Evolutionary conservation across 2,329 filamentous ascomycete genomes (phyloP).

Genomic region (Talaromyces sp.): DNA sequence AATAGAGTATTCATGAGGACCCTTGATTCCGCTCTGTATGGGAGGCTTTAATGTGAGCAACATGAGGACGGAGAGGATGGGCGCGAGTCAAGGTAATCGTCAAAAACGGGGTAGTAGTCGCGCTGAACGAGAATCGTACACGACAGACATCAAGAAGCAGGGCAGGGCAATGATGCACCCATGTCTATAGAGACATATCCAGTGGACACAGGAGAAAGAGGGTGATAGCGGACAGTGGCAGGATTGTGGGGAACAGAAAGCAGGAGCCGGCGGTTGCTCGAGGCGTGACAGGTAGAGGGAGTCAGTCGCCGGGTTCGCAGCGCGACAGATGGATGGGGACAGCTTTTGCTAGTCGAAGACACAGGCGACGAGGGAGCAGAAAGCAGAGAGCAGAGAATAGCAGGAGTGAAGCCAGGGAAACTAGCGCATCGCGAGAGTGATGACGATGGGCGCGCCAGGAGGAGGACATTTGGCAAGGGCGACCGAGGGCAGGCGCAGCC

Average conservation of each 20-base stretch:
- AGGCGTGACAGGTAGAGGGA: not conserved
- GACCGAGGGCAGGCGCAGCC: not conserved
- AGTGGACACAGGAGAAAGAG: not conserved
- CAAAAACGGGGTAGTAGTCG: not conserved
- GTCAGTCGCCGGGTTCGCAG: too few relatives aligned
- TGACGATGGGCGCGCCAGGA: not conserved
- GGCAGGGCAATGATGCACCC: not conserved
- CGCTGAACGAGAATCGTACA: not conserved
- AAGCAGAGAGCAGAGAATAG: not conserved
- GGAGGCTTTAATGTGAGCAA: conserved; percentile 50
- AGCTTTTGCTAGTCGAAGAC: too few relatives aligned
- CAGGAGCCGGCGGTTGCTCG: not conserved
- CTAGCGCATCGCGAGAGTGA: not conserved
- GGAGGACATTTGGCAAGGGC: not conserved
- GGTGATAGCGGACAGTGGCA: not conserved
- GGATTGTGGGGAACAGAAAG: not conserved
- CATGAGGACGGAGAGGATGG: conserved; percentile 30
- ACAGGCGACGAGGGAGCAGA: not conserved
- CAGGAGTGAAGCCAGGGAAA: not conserved
- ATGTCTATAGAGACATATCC: not conserved
- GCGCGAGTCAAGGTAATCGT: conserved; percentile 5
- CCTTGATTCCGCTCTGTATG: conserved; percentile 44
- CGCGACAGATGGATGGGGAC: too few relatives aligned
- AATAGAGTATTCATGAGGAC: conserved; percentile 46
- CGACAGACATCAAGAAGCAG: not conserved